A percentile compares a stretch with the other conserved stretches of the same genome.
phyloP scores from a whole-genome alignment of 371 early-diverging fungal species.

The Blakeslea trispora region DNA sequence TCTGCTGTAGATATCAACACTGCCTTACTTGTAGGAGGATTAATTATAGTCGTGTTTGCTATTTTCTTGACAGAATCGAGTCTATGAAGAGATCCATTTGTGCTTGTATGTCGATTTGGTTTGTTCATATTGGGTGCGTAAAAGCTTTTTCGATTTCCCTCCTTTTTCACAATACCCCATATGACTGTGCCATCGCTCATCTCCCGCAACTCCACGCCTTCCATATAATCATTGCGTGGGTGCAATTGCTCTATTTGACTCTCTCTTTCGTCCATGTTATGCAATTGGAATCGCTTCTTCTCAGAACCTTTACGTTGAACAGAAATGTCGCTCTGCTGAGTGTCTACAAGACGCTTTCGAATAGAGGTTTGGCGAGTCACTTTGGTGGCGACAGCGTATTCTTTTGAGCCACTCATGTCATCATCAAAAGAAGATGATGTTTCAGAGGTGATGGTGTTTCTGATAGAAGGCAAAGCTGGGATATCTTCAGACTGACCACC shows the following conservation, averaged over 20 bases:
- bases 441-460: constrained; percentile 11
- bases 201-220: constrained; percentile 51
- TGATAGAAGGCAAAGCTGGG: constrained; percentile 6
- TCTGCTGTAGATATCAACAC: too few relatives aligned
- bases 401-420: constrained; percentile 14
- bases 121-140: constrained; percentile 22
- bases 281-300: constrained; percentile 12
- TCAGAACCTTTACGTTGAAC: background rate
- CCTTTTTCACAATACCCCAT: constrained; percentile 46
- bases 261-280: constrained; percentile 19
- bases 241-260: background rate
- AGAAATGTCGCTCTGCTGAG: background rate
- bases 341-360: constrained; percentile 23
- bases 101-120: constrained; percentile 18
- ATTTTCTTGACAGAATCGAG: constrained; percentile 3
- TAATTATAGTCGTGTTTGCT: background rate
- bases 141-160: constrained; percentile 36
- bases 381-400: constrained; percentile 30
- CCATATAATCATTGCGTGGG: constrained; percentile 12
- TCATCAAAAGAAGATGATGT: constrained; percentile 19
- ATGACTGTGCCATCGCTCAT: constrained; percentile 52
- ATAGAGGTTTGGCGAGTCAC: constrained; percentile 31
- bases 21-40: too few relatives aligned
- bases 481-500: constrained; percentile 6
- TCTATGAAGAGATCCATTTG: constrained; percentile 7